Evolutionary conservation across 2,329 filamentous ascomycete species (phyloP), one percentile per base, ranked within the genome.

Genomic region (Pseudogymnoascus destructans): DNA sequence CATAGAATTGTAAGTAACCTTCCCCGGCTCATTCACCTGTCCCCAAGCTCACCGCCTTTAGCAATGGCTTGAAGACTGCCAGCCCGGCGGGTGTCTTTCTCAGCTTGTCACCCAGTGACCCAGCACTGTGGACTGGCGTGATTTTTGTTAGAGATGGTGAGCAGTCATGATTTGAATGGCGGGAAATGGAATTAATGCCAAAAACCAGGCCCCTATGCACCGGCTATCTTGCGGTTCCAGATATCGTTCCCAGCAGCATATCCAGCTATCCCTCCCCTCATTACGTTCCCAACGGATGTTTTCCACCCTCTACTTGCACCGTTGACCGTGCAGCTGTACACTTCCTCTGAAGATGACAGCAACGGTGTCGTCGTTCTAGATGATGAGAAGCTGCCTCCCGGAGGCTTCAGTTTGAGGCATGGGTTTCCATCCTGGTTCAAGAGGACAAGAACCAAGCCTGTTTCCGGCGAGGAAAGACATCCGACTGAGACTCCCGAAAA

Each of bases 231-330:
- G 62, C 87, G 91, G 66, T 95, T 97, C 72, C 85, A 93, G 64
- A 86, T 97, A 63, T 85, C 85, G 21, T 97, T 97, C 66, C 88
- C 91, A 33, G 77, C 86, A 61, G 78, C 79, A 36, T 96, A 95
- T 69, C 92, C 92, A 10, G 74, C 78, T 57, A 74, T 88, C 17
- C 88, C 92, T 56, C 93, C 93, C 8, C 77, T 91, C 15, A 82
- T 98, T 63, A 92, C 86, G 58, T 95, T 98, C 71, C 81, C 83
- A 49, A 95, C 89, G 64, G 92, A 97, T 69, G 86, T 97, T 64
- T 98, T 97, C 71, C 92, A 98, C 70, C 92, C 92, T 15, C 78
- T 98, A 40, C 85, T 97, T 64, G 90, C 91, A 6, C 91, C 93
- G 35, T 78, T 95, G 61, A 95, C 90, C n/a, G 95, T 89, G 3